A percentile compares a stretch with the other conserved stretches of the same genome.
Conservation (phyloP, 306 rosid species). For the Alnus glutinosa region DNA sequence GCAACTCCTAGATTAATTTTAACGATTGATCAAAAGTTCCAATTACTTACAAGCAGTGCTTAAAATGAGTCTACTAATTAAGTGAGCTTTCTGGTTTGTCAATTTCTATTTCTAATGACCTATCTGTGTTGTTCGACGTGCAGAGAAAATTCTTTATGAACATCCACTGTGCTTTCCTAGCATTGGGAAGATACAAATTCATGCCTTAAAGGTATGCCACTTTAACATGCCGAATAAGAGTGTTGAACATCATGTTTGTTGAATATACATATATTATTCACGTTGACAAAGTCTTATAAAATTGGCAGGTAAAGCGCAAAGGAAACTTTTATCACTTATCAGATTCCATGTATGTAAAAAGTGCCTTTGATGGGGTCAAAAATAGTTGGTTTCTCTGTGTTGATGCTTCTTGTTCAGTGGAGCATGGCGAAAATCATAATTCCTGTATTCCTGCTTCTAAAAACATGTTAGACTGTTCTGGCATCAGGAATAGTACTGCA, state of each 20-base stretch:
- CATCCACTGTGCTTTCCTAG: constrained; percentile 38
- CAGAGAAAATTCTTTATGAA: constrained; percentile 45
- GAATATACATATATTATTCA: background rate
- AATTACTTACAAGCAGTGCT: background rate
- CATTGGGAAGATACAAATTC: constrained; percentile 34
- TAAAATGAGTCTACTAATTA: background rate
- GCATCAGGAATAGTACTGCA: constrained; percentile 4
- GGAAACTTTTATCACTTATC: constrained; percentile 42
- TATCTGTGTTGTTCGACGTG: background rate
- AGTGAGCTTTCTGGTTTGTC: background rate
- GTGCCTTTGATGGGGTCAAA: constrained; percentile 25
- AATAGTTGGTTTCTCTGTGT: constrained; percentile 39
- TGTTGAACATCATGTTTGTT: background rate
- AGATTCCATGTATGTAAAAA: constrained; percentile 39
- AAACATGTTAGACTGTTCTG: constrained; percentile 13
- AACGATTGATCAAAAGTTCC: background rate
- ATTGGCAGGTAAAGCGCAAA: constrained; percentile 41
- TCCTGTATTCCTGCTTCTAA: constrained; percentile 14
- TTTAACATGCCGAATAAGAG: background rate
- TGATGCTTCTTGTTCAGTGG: constrained; percentile 33
- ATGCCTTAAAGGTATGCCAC: constrained; percentile 39
- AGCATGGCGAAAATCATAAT: constrained; percentile 13
- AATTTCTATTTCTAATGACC: constrained; percentile 8
- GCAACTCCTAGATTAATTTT: background rate
- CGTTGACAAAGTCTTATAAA: background rate